Evolutionary conservation across 73 alveolate species (phyloP).

Genomic region (Tetrahymena elliotti): DNA sequence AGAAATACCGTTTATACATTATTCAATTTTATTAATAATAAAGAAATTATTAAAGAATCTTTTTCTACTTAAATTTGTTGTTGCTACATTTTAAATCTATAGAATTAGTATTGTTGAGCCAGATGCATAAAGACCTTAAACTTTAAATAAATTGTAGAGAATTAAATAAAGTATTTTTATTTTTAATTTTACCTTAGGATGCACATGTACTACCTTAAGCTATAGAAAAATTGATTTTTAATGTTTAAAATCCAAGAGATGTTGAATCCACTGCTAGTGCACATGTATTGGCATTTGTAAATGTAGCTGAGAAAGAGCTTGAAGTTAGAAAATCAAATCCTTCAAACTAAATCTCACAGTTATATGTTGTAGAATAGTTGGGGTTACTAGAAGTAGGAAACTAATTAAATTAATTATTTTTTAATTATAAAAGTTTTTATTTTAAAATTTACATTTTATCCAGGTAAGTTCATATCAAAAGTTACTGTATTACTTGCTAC

Average conservation of each 20-base stretch:
- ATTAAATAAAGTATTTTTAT: too few species aligned
- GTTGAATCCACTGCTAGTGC: too few species aligned
- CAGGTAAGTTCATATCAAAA: not conserved
- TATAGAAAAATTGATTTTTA: too few species aligned
- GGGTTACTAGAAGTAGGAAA: not conserved
- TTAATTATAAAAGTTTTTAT: too few species aligned
- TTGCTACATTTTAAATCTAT: not conserved
- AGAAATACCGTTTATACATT: not conserved
- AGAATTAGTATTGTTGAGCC: not conserved
- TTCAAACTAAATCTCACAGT: not conserved
- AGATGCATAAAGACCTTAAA: not conserved
- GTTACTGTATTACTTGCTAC: not conserved
- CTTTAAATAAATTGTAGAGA: not conserved
- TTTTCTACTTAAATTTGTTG: not conserved
- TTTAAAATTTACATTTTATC: not conserved
- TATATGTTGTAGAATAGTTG: not conserved
- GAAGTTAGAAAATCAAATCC: not conserved
- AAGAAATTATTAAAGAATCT: not conserved
- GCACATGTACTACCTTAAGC: not conserved
- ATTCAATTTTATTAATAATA: not conserved
- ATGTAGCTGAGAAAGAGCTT: not conserved
- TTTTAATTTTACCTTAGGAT: not conserved
- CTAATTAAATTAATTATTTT: not conserved
- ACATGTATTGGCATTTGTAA: not conserved
- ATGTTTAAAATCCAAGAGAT: not conserved